A percentile compares a stretch with the other conserved stretches of the same genome.
phyloP scores from a whole-genome alignment of 306 rosid genomes.

The Malus fusca region DNA sequence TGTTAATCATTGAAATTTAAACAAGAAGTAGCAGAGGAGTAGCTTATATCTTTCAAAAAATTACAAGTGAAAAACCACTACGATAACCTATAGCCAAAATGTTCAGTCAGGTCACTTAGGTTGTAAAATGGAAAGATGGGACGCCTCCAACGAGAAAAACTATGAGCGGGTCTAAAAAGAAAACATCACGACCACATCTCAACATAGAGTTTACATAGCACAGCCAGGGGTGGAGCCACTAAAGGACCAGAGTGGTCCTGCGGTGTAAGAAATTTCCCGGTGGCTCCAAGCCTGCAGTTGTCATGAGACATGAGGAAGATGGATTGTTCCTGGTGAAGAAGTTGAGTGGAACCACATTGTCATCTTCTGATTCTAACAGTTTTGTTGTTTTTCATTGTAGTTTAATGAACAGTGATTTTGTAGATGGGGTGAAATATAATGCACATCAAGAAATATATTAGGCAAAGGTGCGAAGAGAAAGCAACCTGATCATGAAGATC shows the following conservation, averaged over 20 bases:
- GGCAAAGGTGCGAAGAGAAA: slow-evolving; percentile 17
- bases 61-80: slow-evolving; percentile 4
- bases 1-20: slow-evolving; percentile 33
- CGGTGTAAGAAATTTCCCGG: no score
- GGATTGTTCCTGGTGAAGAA: no score
- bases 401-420: no score
- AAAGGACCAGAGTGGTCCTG: no score
- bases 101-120: background rate
- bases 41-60: slow-evolving; percentile 9
- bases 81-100: background rate
- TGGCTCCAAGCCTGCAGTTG: no score
- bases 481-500: slow-evolving; percentile 89
- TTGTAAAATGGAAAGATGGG: background rate
- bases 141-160: background rate
- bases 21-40: slow-evolving; percentile 15
- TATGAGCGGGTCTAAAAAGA: background rate
- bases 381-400: no score
- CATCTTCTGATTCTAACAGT: no score
- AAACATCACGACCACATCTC: background rate
- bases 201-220: background rate
- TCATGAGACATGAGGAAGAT: no score
- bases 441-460: background rate
- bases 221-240: background rate
- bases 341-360: no score
- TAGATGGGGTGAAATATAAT: background rate